Percentiles rank a stretch among this genome's conserved stretches.
Conservation (phyloP, 2,329 filamentous ascomycete genomes). For the Pestalotiopsis sp. region DNA sequence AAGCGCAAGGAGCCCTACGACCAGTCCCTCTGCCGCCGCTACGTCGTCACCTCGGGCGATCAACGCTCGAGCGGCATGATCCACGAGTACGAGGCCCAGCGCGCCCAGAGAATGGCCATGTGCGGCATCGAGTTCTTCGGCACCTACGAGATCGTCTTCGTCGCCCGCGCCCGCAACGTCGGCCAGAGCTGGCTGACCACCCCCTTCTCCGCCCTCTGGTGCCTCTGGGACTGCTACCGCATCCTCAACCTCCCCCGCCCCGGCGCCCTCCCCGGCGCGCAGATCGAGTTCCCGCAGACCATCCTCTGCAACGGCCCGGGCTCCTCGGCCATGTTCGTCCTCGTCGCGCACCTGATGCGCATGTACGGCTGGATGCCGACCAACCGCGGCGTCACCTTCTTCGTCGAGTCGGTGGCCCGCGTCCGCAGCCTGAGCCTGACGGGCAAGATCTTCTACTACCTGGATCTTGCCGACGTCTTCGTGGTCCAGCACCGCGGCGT, state of each 20-base stretch:
- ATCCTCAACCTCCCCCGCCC: conserved; percentile 16
- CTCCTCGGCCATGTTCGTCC: conserved; percentile 76
- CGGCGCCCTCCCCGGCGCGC: conserved; percentile 15
- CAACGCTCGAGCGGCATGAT: conserved; percentile 70
- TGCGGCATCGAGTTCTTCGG: conserved; percentile 31
- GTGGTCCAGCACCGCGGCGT: conserved; percentile 80
- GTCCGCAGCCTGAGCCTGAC: conserved; percentile 83
- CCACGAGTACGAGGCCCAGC: conserved; percentile 48
- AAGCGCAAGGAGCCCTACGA: conserved; percentile 1
- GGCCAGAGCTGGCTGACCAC: conserved; percentile 80
- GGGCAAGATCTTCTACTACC: conserved; percentile 71
- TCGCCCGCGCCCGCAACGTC: conserved; percentile 78
- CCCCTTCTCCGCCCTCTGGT: conserved; percentile 60
- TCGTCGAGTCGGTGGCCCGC: conserved; percentile 91
- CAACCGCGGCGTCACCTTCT: conserved; percentile 72
- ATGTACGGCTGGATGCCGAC: conserved; percentile 46
- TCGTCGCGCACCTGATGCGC: conserved; percentile 52
- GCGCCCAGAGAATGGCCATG: conserved; percentile 26
- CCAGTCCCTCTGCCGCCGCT: conserved; percentile 65
- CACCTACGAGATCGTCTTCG: conserved; percentile 65
- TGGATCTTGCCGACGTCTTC: conserved; percentile 72
- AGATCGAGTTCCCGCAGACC: conserved; percentile 63
- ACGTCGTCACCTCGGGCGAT: conserved; percentile 80
- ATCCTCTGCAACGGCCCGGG: conserved; percentile 89
- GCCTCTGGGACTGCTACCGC: background rate